Base-by-base conservation (phyloP, 2,329 filamentous ascomycete species). In the Scortechinia acanthostroma region DNA sequence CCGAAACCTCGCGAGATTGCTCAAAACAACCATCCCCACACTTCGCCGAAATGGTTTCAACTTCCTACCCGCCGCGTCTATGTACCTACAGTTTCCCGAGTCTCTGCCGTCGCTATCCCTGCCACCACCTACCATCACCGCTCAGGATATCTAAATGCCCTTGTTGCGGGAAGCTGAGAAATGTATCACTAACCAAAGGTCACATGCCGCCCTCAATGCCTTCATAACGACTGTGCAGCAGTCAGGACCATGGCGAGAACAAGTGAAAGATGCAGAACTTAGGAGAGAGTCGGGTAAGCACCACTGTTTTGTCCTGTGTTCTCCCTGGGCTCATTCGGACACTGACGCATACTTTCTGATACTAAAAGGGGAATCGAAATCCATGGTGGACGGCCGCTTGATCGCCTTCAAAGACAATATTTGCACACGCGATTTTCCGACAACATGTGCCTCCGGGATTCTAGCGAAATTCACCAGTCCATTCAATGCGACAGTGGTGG, bases 401-500 rank as follows among this genome's bases (percentile, higher is more conserved):
- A 60, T 70, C 25, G 62, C 64, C 1, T 51, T 72, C 37, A 73
- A 73, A 53, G 69, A 73, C 50, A 73, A 72, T 45, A 72, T 73
- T 44, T 69, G 69, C 51, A 71, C 69, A 10, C 58, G 58, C 42
- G 55, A 64, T 15, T 47, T 68, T 17, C 66, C 65, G 5, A 40
- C 35, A n/a, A 86, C 83, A 52, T 84, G 81, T 53, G 79, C 73
- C 28, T 88, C 83, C 3, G 64, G 62, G 5, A 76, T 78, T 22
- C 66, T 88, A 21, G 55, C 66, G 22, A 63, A 63, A 42, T 84
- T 81, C 57, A 63, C 57, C 35, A 82, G 77, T 47, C 78, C 83
- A 1, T 85, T 78, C 57, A 71, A 82, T 58, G 80, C 84, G n/a
- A 82, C 79, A 1, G 77, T 86, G 5, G 70, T 84, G 30, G 59